phyloP scores from a whole-genome alignment of 169 alveolate species.

The Theileria parva region DNA sequence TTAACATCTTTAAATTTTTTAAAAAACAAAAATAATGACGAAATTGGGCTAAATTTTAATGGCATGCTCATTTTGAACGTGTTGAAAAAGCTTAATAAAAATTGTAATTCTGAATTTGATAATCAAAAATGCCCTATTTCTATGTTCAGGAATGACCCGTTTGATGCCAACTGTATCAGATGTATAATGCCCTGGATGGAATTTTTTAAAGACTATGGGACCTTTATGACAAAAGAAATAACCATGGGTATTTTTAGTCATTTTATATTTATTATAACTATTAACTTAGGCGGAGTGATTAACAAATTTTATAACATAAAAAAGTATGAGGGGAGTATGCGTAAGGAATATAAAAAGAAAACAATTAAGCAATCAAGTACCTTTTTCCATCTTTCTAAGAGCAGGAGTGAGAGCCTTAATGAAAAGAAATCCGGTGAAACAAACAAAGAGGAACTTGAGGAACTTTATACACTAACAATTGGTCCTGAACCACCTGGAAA shows the following conservation, averaged over 20 bases:
- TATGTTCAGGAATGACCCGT: constrained; percentile 16
- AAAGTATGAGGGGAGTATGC: not conserved
- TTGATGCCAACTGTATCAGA: constrained; percentile 30
- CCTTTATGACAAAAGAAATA: constrained; percentile 31
- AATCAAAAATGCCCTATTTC: constrained; percentile 34
- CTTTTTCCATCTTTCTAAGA: constrained; percentile 30
- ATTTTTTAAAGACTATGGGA: constrained; percentile 60
- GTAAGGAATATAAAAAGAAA: constrained; percentile 18
- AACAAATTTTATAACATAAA: constrained; percentile 24
- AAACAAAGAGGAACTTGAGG: constrained; percentile 13
- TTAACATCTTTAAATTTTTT: not conserved
- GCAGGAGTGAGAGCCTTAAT: not conserved
- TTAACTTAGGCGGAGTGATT: constrained; percentile 45
- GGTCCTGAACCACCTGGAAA: constrained; percentile 65
- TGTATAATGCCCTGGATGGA: constrained; percentile 56
- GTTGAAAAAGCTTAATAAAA: constrained; percentile 15
- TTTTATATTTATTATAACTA: not conserved
- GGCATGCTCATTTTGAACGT: constrained; percentile 8
- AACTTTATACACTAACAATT: constrained; percentile 44
- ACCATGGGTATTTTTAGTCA: constrained; percentile 55
- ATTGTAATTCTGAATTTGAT: constrained; percentile 29
- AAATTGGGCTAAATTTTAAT: not conserved
- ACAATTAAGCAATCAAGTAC: constrained; percentile 8
- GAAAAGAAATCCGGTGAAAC: not conserved
- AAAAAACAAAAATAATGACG: constrained; percentile 1